Evolutionary conservation across 169 alveolate genomes (phyloP).

Genomic region (Perkinsus olseni): DNA sequence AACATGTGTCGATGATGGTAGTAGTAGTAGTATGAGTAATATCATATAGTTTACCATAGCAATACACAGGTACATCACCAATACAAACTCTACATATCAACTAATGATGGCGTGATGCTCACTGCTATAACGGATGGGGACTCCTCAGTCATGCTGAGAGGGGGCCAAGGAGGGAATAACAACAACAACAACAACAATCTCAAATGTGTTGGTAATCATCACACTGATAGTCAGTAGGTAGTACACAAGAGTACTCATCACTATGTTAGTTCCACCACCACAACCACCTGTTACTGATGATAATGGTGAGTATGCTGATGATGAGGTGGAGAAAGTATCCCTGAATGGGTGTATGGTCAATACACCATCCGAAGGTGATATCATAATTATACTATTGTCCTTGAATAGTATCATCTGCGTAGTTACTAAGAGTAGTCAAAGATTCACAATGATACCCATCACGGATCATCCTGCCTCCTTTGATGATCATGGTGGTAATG

Average conservation of each 20-base stretch:
- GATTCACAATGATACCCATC: neutral
- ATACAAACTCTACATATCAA: neutral
- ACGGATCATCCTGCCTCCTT: no score
- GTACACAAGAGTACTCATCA: no score
- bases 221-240: no score
- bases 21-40: no score
- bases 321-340: neutral
- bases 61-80: neutral
- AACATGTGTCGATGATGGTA: neutral
- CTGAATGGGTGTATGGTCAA: neutral
- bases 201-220: neutral
- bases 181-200: neutral
- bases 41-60: no score
- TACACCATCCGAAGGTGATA: neutral
- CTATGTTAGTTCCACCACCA: no score
- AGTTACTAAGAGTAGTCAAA: neutral
- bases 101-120: neutral
- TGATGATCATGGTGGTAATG: no score
- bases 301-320: neutral
- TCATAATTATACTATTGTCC: neutral
- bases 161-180: neutral
- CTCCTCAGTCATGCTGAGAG: neutral
- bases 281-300: no score
- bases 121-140: neutral
- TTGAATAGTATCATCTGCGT: neutral